A percentile compares a stretch with the other conserved stretches of the same genome.
Evolutionary conservation across 148 eudicot genomes (phyloP).

Genomic region (Rhododendron mucronatum): DNA sequence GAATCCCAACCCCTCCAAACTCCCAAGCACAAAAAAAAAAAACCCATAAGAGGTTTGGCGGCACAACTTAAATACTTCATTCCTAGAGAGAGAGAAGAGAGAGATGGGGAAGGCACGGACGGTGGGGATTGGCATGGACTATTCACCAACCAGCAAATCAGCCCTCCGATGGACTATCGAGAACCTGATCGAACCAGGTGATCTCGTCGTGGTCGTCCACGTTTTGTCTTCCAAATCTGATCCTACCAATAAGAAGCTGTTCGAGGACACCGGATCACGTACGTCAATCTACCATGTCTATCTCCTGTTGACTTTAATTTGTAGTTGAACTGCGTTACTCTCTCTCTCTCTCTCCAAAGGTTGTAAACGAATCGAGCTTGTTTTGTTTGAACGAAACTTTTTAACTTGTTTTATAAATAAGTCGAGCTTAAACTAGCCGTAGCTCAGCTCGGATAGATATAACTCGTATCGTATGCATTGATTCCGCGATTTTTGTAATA

Average conservation of each 20-base stretch:
- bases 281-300: neutral
- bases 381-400: neutral
- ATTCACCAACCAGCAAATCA: constrained; percentile 43
- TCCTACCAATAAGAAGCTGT: constrained; percentile 43
- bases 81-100: neutral
- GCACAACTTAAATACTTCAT: neutral
- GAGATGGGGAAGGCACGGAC: constrained; percentile 33
- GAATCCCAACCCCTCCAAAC: neutral
- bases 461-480: neutral
- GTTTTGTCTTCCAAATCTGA: constrained; percentile 43
- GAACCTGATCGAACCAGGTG: constrained; percentile 38
- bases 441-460: neutral
- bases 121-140: constrained; percentile 47
- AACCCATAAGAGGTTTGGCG: neutral
- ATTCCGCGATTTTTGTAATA: neutral
- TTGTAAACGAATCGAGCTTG: too few relatives aligned
- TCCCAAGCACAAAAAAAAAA: neutral
- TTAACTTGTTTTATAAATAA: neutral
- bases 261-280: constrained; percentile 53
- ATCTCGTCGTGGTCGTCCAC: constrained; percentile 30
- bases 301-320: too few relatives aligned
- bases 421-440: neutral
- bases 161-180: constrained; percentile 46
- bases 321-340: too few relatives aligned
- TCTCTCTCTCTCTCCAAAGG: too few relatives aligned